A percentile compares a stretch with the other conserved stretches of the same genome.
Conservation (phyloP, 768 basidiomycete species). For the Mycena floridula region DNA sequence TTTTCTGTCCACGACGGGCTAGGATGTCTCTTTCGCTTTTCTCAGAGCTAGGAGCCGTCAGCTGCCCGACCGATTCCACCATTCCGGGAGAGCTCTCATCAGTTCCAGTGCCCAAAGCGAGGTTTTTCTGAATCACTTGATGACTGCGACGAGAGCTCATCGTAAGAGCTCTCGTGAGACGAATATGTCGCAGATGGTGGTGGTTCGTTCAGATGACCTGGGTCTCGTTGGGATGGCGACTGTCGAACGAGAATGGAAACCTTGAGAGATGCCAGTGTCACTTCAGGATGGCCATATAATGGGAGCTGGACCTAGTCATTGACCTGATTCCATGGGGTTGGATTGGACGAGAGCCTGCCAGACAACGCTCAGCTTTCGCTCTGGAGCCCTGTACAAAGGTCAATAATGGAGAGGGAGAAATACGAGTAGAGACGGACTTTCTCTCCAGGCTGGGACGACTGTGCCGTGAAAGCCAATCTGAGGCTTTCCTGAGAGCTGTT, state of each 20-base stretch:
- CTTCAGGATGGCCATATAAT: conserved; percentile 5
- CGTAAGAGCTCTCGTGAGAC: conserved; percentile 27
- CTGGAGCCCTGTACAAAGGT: conserved; percentile 55
- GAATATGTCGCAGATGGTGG: no score
- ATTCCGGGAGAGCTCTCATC: conserved; percentile 80
- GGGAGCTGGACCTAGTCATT: no score
- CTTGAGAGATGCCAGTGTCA: conserved; percentile 3
- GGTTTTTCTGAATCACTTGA: conserved; percentile 76
- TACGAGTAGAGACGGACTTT: conserved; percentile 43
- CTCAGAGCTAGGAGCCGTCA: no score
- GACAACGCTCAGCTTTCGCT: conserved; percentile 71
- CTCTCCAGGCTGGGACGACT: conserved; percentile 73
- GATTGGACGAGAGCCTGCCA: conserved; percentile 29
- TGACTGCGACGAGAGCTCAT: conserved; percentile 30
- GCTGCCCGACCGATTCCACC: no score
- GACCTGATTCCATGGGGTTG: no score
- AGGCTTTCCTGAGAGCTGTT: no score
- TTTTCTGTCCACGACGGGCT: conserved; percentile 85
- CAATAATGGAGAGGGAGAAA: conserved; percentile 8
- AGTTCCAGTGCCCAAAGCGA: conserved; percentile 87
- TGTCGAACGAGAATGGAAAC: no score
- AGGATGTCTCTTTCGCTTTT: conserved; percentile 74
- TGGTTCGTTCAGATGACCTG: no score
- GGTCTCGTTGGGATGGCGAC: no score
- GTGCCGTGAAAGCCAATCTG: no score